phyloP scores from a whole-genome alignment of 805 yeast genomes.

The Candida methanosorbosa region DNA sequence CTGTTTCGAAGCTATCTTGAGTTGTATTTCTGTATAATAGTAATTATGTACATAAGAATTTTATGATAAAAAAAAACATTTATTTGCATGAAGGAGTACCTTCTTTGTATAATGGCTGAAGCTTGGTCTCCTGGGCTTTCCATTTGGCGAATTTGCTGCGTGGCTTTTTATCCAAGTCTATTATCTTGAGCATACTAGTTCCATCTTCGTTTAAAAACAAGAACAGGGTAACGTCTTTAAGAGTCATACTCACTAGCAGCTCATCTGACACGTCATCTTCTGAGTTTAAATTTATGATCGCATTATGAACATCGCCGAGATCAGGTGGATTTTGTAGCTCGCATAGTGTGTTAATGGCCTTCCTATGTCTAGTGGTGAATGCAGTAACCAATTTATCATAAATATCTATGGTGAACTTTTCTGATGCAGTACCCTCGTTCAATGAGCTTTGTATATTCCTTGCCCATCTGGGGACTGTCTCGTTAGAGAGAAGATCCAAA shows the following conservation, averaged over 20 bases:
- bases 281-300: constrained; percentile 19
- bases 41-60: no score
- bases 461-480: no score
- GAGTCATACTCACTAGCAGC: constrained; percentile 38
- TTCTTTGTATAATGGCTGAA: constrained; percentile 6
- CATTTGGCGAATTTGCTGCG: constrained; percentile 35
- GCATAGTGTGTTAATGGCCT: constrained; percentile 11
- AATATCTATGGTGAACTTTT: no score
- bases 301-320: constrained; percentile 19
- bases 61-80: no score
- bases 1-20: constrained; percentile 10
- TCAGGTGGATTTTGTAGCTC: constrained; percentile 26
- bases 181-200: constrained; percentile 17
- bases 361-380: constrained; percentile 2
- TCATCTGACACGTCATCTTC: constrained; percentile 33
- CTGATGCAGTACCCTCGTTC: no score
- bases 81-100: no score
- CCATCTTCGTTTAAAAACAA: constrained; percentile 22
- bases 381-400: constrained; percentile 1
- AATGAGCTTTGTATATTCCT: no score
- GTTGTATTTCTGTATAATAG: no score
- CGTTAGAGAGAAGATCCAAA: no score
- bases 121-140: constrained; percentile 20
- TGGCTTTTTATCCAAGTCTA: constrained; percentile 44
- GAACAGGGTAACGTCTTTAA: constrained; percentile 44